Evolutionary conservation across 495 filamentous ascomycete genomes (phyloP).

Genomic region (Neurospora sp.): DNA sequence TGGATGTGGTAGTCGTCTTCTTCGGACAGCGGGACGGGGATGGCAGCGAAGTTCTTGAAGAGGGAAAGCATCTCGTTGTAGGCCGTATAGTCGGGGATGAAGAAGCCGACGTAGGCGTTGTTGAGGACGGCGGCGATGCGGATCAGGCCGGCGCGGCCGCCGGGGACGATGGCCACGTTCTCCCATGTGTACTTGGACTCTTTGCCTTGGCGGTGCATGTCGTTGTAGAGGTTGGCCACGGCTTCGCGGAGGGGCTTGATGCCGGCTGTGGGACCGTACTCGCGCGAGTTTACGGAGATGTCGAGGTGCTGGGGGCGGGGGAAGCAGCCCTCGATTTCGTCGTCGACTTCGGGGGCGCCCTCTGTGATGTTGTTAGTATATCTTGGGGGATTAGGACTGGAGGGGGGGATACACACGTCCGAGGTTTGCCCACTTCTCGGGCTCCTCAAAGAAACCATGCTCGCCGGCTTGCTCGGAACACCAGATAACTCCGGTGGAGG

Average conservation of each 20-base stretch:
- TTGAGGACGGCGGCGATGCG: slow-evolving; percentile 89
- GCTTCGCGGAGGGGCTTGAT: slow-evolving; percentile 33
- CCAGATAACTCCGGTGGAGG: slow-evolving; percentile 79
- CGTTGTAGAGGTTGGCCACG: slow-evolving; percentile 89
- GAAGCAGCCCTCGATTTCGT: slow-evolving; percentile 85
- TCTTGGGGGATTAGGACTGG: background rate
- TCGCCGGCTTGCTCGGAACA: slow-evolving; percentile 73
- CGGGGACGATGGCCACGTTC: slow-evolving; percentile 96
- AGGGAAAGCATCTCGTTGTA: slow-evolving; percentile 95
- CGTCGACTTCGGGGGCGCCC: slow-evolving; percentile 89
- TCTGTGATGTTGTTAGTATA: slow-evolving; percentile 24
- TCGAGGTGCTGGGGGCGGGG: slow-evolving; percentile 74
- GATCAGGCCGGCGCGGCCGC: slow-evolving; percentile 85
- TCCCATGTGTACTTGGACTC: slow-evolving; percentile 94
- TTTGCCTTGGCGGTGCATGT: slow-evolving; percentile 80
- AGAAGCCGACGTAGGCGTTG: slow-evolving; percentile 84
- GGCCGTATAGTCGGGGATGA: slow-evolving; percentile 66
- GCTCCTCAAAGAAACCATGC: slow-evolving; percentile 73
- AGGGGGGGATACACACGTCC: slow-evolving; percentile 39
- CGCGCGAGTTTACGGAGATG: slow-evolving; percentile 62
- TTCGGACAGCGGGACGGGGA: slow-evolving; percentile 74
- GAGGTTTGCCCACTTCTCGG: slow-evolving; percentile 79
- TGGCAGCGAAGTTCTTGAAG: slow-evolving; percentile 86
- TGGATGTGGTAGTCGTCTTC: slow-evolving; percentile 85
- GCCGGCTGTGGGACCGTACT: slow-evolving; percentile 63